Evolutionary conservation across 768 basidiomycete species (phyloP).

Genomic region (Tulasnella sp.): DNA sequence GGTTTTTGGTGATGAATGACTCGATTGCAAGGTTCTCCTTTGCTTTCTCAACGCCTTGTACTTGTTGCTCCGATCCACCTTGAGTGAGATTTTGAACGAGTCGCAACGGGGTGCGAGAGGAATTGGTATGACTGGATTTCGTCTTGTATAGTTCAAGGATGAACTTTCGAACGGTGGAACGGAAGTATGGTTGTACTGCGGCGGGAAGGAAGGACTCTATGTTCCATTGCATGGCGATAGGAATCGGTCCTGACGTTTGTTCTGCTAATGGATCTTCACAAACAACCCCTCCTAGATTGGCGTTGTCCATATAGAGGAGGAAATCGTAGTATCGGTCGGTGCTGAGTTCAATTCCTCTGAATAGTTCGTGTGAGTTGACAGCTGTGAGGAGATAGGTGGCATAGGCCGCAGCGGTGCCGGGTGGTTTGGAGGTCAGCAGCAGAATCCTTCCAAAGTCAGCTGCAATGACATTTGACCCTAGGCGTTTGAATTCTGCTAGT

Average conservation of each 20-base stretch:
- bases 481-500: slow-evolving; percentile 87
- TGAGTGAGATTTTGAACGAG: slow-evolving; percentile 51
- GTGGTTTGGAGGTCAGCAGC: slow-evolving; percentile 89
- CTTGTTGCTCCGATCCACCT: slow-evolving; percentile 36
- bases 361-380: slow-evolving; percentile 86
- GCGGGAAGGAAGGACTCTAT: slow-evolving; percentile 79
- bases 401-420: slow-evolving; percentile 89
- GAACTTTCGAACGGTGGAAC: slow-evolving; percentile 59
- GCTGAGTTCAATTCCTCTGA: slow-evolving; percentile 80
- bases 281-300: slow-evolving; percentile 83
- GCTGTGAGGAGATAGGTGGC: slow-evolving; percentile 91
- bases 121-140: slow-evolving; percentile 47
- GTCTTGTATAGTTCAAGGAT: slow-evolving; percentile 73
- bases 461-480: slow-evolving; percentile 86
- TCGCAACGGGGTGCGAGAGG: slow-evolving; percentile 55
- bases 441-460: slow-evolving; percentile 87
- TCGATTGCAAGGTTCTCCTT: slow-evolving; percentile 55
- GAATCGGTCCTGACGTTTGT: slow-evolving; percentile 50
- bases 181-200: slow-evolving; percentile 67
- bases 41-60: slow-evolving; percentile 50
- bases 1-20: slow-evolving; percentile 63
- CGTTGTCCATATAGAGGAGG: slow-evolving; percentile 87
- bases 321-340: slow-evolving; percentile 88
- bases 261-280: slow-evolving; percentile 63
- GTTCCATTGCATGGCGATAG: slow-evolving; percentile 76